Evolutionary conservation across 73 alveolate genomes (phyloP).

Genomic region (Paramecium caudatum): DNA sequence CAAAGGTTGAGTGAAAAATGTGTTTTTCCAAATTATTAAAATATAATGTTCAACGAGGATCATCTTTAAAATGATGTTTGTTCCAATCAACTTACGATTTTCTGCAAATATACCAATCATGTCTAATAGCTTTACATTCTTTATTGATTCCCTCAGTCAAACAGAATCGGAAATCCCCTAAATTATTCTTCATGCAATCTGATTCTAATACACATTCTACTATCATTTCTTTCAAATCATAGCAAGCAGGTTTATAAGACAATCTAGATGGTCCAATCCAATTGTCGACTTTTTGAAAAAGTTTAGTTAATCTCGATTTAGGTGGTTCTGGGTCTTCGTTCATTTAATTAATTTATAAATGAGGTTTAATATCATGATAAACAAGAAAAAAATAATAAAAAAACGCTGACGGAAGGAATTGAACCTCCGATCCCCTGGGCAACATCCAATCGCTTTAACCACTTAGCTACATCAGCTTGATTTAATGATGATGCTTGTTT

Average conservation of each 20-base stretch:
- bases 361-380: constrained; percentile 8
- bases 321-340: constrained; percentile 34
- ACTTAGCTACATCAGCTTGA: constrained; percentile 25
- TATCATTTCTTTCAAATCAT: constrained; percentile 74
- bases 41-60: constrained; percentile 66
- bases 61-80: constrained; percentile 74
- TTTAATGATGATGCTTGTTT: not conserved
- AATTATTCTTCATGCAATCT: constrained; percentile 70
- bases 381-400: not conserved
- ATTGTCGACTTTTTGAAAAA: constrained; percentile 65
- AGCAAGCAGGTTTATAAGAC: constrained; percentile 69
- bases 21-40: not conserved
- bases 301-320: constrained; percentile 38
- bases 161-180: constrained; percentile 67
- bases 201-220: constrained; percentile 74
- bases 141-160: constrained; percentile 67
- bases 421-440: constrained; percentile 4
- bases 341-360: constrained; percentile 16
- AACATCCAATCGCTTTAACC: constrained; percentile 18
- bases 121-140: constrained; percentile 76
- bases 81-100: constrained; percentile 75
- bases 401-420: constrained; percentile 8
- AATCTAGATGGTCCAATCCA: constrained; percentile 67
- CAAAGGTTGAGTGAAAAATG: not conserved
- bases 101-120: constrained; percentile 74